Percentiles rank a stretch among this genome's conserved stretches.
These are phyloP conservation scores for Nyssa sinensis DNA, from an alignment of 148 eudicot genomes.

Conservation along the genomic window DNA sequence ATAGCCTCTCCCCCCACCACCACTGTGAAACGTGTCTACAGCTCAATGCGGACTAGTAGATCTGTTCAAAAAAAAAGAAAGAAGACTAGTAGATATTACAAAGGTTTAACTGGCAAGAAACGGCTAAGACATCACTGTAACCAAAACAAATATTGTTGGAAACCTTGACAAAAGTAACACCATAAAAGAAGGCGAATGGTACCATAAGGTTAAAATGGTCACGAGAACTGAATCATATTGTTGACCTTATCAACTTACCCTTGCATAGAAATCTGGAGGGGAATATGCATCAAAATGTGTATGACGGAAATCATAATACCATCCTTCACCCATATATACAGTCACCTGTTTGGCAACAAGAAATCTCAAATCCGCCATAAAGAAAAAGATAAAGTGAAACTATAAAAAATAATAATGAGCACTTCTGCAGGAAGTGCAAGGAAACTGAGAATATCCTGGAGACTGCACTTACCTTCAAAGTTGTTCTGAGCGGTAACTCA, in stretches of 20 bases:
- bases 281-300: constrained; percentile 71
- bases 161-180: too few relatives aligned
- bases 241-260: constrained; percentile 39
- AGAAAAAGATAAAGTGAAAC: neutral
- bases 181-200: too few relatives aligned
- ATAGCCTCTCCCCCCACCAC: too few relatives aligned
- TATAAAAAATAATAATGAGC: neutral
- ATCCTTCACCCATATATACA: constrained; percentile 83
- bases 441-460: neutral
- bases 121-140: too few relatives aligned
- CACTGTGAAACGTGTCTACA: too few relatives aligned
- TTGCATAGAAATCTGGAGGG: constrained; percentile 71
- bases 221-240: neutral
- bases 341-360: constrained; percentile 49
- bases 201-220: neutral
- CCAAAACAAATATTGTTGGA: too few relatives aligned
- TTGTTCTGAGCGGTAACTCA: constrained; percentile 37
- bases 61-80: too few relatives aligned
- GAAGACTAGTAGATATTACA: too few relatives aligned
- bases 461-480: constrained; percentile 49
- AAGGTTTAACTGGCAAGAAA: too few relatives aligned
- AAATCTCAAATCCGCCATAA: constrained; percentile 14
- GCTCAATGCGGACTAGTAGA: too few relatives aligned
- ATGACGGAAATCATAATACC: constrained; percentile 64
- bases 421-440: neutral